A percentile compares a stretch with the other conserved stretches of the same genome.
These are phyloP conservation scores for Aureobasidium sp. DNA, from an alignment of 2,329 filamentous ascomycete genomes.

Conservation along the genomic window DNA sequence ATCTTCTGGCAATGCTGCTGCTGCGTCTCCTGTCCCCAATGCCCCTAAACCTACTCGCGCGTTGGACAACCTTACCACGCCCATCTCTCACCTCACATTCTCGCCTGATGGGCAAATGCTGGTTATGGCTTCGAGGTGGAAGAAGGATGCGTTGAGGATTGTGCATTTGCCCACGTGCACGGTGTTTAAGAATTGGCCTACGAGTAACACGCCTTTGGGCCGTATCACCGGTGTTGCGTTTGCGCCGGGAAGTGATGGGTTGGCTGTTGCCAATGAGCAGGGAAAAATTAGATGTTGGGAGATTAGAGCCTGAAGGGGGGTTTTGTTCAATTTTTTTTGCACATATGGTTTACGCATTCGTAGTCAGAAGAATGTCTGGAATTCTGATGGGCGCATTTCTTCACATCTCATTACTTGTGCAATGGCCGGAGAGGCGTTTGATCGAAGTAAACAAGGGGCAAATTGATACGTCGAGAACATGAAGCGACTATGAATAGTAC, in stretches of 20 bases:
- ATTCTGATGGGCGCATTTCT: too few relatives aligned
- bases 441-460: too few relatives aligned
- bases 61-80: slow-evolving; percentile 82
- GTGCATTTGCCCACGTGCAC: slow-evolving; percentile 89
- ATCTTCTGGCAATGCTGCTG: slow-evolving; percentile 8
- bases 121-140: slow-evolving; percentile 77
- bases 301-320: slow-evolving; percentile 41
- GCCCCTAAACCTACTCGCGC: slow-evolving; percentile 64
- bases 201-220: slow-evolving; percentile 78
- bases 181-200: slow-evolving; percentile 96
- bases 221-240: slow-evolving; percentile 58
- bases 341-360: not conserved
- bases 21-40: slow-evolving; percentile 44
- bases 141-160: slow-evolving; percentile 78
- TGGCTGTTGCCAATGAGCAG: slow-evolving; percentile 82
- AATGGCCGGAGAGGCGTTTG: too few relatives aligned
- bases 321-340: not conserved
- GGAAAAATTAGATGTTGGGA: slow-evolving; percentile 91
- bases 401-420: too few relatives aligned
- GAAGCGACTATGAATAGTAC: too few relatives aligned
- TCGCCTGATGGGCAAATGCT: slow-evolving; percentile 84
- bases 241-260: slow-evolving; percentile 39
- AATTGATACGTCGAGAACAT: too few relatives aligned
- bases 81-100: slow-evolving; percentile 72
- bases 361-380: not conserved